Evolutionary conservation across 768 basidiomycete species (phyloP).

Genomic region (Arthromyces matolae): DNA sequence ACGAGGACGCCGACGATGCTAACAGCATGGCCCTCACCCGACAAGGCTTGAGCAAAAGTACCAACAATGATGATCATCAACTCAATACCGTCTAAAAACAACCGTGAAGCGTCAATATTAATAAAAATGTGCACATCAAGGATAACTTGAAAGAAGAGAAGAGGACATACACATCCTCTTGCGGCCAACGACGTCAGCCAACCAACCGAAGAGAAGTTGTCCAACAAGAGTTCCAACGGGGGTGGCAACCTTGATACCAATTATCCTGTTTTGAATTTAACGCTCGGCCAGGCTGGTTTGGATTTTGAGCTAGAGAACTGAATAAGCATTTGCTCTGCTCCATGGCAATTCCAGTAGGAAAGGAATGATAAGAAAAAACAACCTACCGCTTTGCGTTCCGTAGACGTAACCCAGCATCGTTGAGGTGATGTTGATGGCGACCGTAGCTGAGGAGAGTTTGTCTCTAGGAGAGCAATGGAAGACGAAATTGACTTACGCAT

Average conservation of each 20-base stretch:
- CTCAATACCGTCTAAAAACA: constrained; percentile 72
- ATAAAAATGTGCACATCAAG: neutral
- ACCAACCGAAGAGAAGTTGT: constrained; percentile 75
- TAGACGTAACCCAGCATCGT: constrained; percentile 85
- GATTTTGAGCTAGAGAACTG: constrained; percentile 11
- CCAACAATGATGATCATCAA: constrained; percentile 79
- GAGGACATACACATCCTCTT: constrained; percentile 68
- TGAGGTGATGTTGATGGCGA: constrained; percentile 83
- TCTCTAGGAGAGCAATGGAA: neutral
- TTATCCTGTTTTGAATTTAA: constrained; percentile 60
- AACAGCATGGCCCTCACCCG: constrained; percentile 62
- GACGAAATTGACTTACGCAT: constrained; percentile 60
- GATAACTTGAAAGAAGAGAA: neutral
- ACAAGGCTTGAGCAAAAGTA: constrained; percentile 76
- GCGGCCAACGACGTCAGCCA: constrained; percentile 72
- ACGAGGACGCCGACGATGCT: constrained; percentile 72
- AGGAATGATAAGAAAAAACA: neutral
- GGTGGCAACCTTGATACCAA: constrained; percentile 77
- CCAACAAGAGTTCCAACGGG: constrained; percentile 76
- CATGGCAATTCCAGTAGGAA: neutral
- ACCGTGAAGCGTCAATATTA: neutral
- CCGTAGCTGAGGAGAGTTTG: constrained; percentile 49
- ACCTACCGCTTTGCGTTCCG: constrained; percentile 35
- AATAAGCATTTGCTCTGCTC: neutral
- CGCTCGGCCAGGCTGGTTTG: constrained; percentile 24